Evolutionary conservation across 345 rosid genomes (phyloP).

Genomic region (Eucalyptus paniculata): DNA sequence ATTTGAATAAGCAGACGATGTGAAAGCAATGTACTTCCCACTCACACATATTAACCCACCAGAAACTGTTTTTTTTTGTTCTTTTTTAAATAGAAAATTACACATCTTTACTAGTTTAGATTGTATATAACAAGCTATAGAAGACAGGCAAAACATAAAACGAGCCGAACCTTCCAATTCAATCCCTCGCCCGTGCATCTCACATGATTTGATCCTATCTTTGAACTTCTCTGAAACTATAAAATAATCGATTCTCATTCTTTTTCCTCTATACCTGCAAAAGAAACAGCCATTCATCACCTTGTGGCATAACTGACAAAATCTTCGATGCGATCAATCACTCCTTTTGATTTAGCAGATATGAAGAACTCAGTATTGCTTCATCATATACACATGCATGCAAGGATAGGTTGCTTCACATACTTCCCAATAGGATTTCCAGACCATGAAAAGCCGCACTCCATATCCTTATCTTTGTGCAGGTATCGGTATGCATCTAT

Average conservation of each 20-base stretch:
- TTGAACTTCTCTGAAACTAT: conserved; percentile 61
- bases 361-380: not conserved
- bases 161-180: conserved; percentile 53
- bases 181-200: conserved; percentile 77
- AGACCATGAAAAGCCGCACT: conserved; percentile 90
- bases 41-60: not conserved
- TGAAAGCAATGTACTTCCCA: not conserved
- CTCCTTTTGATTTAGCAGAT: not conserved
- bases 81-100: not conserved
- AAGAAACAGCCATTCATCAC: not conserved
- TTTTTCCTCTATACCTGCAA: conserved; percentile 80
- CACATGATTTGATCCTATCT: conserved; percentile 49
- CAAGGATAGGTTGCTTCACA: not conserved
- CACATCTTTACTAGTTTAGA: not conserved
- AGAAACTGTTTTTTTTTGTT: not conserved
- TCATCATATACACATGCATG: not conserved
- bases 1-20: not conserved
- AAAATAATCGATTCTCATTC: conserved; percentile 91
- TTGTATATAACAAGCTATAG: not conserved
- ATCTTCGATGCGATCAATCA: not conserved
- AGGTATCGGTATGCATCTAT: conserved; percentile 76
- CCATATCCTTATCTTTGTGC: conserved; percentile 85
- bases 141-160: not conserved
- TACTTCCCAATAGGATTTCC: conserved; percentile 93
- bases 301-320: not conserved